Percentiles rank a stretch among this genome's conserved stretches.
Conservation (phyloP, 352 stramenopile species). For the Phytophthora aleatoria region DNA sequence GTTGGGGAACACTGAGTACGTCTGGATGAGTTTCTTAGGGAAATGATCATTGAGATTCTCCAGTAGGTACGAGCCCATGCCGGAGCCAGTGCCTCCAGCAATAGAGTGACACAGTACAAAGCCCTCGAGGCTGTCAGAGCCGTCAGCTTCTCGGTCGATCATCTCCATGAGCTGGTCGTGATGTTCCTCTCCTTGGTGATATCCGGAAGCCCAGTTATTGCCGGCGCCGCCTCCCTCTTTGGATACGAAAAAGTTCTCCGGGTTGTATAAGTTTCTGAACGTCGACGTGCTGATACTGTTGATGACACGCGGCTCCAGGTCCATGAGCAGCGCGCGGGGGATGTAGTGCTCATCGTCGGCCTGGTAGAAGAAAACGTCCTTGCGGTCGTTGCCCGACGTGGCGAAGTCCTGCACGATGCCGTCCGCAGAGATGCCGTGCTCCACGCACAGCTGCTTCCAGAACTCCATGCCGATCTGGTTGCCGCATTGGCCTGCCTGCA, state of each 20-base stretch:
- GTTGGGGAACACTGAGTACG: constrained; percentile 99
- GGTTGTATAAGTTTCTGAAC: constrained; percentile 98
- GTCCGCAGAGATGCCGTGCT: constrained; percentile 98
- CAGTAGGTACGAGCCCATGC: constrained; percentile 99
- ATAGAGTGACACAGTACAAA: constrained; percentile 99
- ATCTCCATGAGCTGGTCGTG: constrained; percentile 99
- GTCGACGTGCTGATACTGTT: constrained; percentile 92
- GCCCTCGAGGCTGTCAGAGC: constrained; percentile 94
- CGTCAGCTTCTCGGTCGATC: constrained; percentile 98
- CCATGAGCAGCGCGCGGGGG: constrained; percentile 96
- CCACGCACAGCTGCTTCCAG: constrained; percentile 99
- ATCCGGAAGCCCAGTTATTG: constrained; percentile 94
- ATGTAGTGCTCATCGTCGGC: constrained; percentile 99
- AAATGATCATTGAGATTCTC: constrained; percentile 99
- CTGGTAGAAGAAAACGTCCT: constrained; percentile 99
- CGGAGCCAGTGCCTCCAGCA: constrained; percentile 97
- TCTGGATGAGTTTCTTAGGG: constrained; percentile 99
- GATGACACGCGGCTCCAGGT: constrained; percentile 96
- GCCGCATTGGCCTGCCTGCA: constrained; percentile 99
- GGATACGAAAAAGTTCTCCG: constrained; percentile 98
- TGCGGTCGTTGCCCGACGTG: constrained; percentile 94
- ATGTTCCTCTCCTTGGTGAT: constrained; percentile 92
- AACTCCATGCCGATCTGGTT: constrained; percentile 99
- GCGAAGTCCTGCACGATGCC: constrained; percentile 96
- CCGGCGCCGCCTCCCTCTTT: constrained; percentile 91